phyloP scores from a whole-genome alignment of 78 protist species.

The Polysphondylium violaceum region DNA sequence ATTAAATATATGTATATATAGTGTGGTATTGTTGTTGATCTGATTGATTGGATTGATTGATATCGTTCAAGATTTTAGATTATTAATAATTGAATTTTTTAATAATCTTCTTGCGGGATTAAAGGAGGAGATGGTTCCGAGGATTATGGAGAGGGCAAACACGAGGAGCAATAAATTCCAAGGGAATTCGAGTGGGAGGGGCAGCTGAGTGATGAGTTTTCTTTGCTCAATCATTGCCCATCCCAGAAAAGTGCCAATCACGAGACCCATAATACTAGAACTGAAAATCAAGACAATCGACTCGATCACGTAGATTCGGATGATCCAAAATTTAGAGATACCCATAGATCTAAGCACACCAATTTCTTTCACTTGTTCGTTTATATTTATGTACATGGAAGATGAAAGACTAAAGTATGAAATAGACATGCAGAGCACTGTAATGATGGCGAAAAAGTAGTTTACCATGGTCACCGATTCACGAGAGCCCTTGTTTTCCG shows the following conservation, averaged over 20 bases:
- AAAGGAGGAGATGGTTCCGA: conserved; percentile 59
- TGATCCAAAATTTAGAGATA: conserved; percentile 68
- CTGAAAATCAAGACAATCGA: conserved; percentile 89
- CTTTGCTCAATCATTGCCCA: conserved; percentile 82
- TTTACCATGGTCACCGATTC: not conserved
- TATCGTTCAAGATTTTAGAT: no score
- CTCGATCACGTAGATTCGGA: conserved; percentile 90
- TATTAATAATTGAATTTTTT: conserved; percentile 55
- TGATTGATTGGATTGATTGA: no score
- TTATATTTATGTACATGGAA: conserved; percentile 91
- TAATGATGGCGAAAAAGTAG: conserved; percentile 84
- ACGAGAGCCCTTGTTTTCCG: not conserved
- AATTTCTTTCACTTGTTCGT: conserved; percentile 93
- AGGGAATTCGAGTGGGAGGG: conserved; percentile 89
- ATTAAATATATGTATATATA: no score
- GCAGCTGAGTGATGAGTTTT: conserved; percentile 85
- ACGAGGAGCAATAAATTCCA: conserved; percentile 35
- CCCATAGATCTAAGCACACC: conserved; percentile 92
- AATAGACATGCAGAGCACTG: conserved; percentile 87
- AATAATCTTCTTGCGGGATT: conserved; percentile 64
- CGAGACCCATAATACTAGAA: conserved; percentile 88
- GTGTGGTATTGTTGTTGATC: no score
- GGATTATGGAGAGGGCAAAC: conserved; percentile 42
- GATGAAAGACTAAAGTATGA: conserved; percentile 89
- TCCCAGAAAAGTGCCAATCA: conserved; percentile 82